Percentiles rank a stretch among this genome's conserved stretches.
Conservation (phyloP, 306 rosid genomes). For the Begonia fuchsioides region DNA sequence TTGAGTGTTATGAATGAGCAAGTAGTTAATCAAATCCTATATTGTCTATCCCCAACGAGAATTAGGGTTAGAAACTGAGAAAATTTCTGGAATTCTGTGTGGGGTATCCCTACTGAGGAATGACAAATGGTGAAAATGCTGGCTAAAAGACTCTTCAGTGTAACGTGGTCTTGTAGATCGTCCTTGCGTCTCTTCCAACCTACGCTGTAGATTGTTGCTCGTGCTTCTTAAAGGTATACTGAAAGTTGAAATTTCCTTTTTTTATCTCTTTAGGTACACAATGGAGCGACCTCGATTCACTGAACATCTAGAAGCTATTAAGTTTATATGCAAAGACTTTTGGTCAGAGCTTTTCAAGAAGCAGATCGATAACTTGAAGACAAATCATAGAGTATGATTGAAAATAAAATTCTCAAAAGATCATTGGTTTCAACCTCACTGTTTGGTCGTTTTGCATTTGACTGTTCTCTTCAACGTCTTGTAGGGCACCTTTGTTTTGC, state of each 20-base stretch:
- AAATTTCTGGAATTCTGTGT: not conserved
- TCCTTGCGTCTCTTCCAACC: not conserved
- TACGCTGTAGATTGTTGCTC: not conserved
- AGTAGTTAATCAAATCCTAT: not conserved
- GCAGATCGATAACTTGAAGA: constrained; percentile 96
- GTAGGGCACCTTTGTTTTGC: constrained; percentile 94
- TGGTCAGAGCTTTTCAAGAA: constrained; percentile 98
- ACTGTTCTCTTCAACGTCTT: constrained; percentile 9
- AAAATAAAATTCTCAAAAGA: constrained; percentile 4
- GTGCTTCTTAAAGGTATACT: not conserved
- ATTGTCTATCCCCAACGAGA: no score
- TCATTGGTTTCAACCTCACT: not conserved
- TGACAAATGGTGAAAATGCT: not conserved
- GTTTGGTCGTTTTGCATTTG: not conserved
- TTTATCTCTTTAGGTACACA: constrained; percentile 40
- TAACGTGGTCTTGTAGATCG: not conserved
- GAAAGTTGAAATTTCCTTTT: not conserved
- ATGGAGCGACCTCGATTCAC: constrained; percentile 93
- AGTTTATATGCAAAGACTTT: constrained; percentile 97
- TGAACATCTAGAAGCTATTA: constrained; percentile 89
- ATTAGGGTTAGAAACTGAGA: no score
- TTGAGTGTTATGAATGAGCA: constrained; percentile 1
- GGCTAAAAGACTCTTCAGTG: not conserved
- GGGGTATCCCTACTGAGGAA: not conserved
- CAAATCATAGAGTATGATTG: constrained; percentile 66